These are phyloP conservation scores for Coniochaeta pulveracea DNA, from an alignment of 2,329 filamentous ascomycete genomes.

Conservation along the genomic window DNA sequence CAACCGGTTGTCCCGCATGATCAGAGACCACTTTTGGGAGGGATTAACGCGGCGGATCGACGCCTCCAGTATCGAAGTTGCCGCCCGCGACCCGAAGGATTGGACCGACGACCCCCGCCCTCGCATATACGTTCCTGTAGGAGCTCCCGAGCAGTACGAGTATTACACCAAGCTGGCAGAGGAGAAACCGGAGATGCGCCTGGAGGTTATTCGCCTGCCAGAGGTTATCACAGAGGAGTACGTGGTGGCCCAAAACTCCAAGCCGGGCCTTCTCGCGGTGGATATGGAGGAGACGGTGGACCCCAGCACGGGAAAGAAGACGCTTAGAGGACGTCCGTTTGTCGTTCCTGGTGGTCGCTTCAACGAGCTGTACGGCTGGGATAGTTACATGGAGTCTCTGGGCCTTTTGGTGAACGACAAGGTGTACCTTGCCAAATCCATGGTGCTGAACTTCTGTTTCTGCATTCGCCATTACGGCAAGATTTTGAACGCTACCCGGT, in stretches of 20 bases:
- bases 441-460: slow-evolving; percentile 96
- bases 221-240: slow-evolving; percentile 70
- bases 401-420: slow-evolving; percentile 79
- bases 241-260: slow-evolving; percentile 72
- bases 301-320: slow-evolving; percentile 55
- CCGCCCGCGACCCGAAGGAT: slow-evolving; percentile 85
- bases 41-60: slow-evolving; percentile 85
- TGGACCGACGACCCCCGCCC: slow-evolving; percentile 86
- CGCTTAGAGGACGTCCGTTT: slow-evolving; percentile 74
- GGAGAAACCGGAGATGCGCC: slow-evolving; percentile 68
- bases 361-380: slow-evolving; percentile 98
- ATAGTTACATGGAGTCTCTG: slow-evolving; percentile 96
- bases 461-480: slow-evolving; percentile 98
- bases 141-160: slow-evolving; percentile 75
- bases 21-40: slow-evolving; percentile 87
- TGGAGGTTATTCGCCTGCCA: slow-evolving; percentile 76
- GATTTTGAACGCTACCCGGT: slow-evolving; percentile 91
- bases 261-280: slow-evolving; percentile 80
- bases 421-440: slow-evolving; percentile 78
- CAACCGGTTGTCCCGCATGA: slow-evolving; percentile 72
- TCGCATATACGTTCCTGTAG: slow-evolving; percentile 79
- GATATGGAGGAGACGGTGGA: slow-evolving; percentile 72
- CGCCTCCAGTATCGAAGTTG: slow-evolving; percentile 73
- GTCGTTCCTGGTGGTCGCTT: slow-evolving; percentile 96
- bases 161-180: slow-evolving; percentile 78